These are phyloP conservation scores for Venturia oleaginea DNA, from an alignment of 2,329 filamentous ascomycete species.

Conservation along the genomic window DNA sequence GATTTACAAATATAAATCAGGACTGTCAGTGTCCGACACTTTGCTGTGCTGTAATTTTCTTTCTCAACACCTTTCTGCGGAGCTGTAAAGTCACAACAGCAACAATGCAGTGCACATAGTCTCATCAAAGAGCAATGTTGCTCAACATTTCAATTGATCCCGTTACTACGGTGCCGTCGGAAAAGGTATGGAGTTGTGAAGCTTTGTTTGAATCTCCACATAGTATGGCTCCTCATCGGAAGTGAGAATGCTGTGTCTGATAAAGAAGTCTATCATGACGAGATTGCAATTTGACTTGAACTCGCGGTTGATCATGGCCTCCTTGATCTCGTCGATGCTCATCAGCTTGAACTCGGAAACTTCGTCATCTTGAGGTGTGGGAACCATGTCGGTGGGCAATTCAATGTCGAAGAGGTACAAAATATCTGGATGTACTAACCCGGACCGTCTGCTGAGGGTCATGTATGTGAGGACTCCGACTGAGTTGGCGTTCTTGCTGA, in stretches of 20 bases:
- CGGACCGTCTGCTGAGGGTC: slow-evolving; percentile 14
- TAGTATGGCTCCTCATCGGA: slow-evolving; percentile 23
- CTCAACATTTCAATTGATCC: too few relatives aligned
- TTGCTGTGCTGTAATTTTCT: neutral
- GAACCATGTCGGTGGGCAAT: slow-evolving; percentile 19
- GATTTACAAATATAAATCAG: neutral
- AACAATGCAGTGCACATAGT: neutral
- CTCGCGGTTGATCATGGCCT: slow-evolving; percentile 19
- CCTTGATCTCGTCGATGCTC: slow-evolving; percentile 21
- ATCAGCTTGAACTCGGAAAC: slow-evolving; percentile 24
- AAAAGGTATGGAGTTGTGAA: slow-evolving; percentile 22
- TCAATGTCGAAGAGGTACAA: slow-evolving; percentile 28
- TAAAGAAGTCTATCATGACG: slow-evolving; percentile 27
- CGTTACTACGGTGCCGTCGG: slow-evolving; percentile 12
- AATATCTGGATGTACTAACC: slow-evolving; percentile 23
- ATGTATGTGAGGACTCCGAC: slow-evolving; percentile 20
- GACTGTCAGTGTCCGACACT: neutral
- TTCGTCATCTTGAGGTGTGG: slow-evolving; percentile 22
- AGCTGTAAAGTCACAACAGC: neutral
- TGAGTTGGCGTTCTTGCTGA: slow-evolving; percentile 16
- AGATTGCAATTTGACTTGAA: slow-evolving; percentile 27
- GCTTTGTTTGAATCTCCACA: slow-evolving; percentile 23
- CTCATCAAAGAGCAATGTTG: neutral
- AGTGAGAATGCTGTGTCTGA: slow-evolving; percentile 25
- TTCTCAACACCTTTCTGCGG: neutral